Base-by-base conservation (phyloP, 257 asterid genomes). In the Lithospermum erythrorhizon region DNA sequence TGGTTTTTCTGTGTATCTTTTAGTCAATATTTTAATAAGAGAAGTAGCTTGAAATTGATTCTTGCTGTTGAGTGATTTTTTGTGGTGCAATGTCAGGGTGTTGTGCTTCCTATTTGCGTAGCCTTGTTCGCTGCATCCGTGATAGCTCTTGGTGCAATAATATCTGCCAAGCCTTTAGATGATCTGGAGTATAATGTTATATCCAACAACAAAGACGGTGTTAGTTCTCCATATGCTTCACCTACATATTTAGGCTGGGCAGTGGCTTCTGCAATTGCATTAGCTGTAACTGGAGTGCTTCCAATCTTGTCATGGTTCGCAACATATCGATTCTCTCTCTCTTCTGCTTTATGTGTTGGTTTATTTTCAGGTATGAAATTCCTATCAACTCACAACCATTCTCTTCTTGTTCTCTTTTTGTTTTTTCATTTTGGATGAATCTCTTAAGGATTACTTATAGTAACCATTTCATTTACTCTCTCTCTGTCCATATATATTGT, bases 291-390 rank as follows among this genome's bases (percentile, higher is more conserved):
- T 53, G 99, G 99, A 52, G 79, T 85, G 73, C 86, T 93, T 77
- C 97, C 99, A 3, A 83, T 93, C 59, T 85, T 83, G 61, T 93
- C 99, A 41, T 93, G 99, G 99, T 93, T 93, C 71, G 89, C 97
- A 57, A 93, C 97, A 3, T 93, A 93, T 53, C 90, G 94, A 22
- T 93, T 93, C 71, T 84, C 97, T 62, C 78, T 85, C 64, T 89
- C 99, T 15, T 87, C 99, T 76, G 97, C 95, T 69, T 72, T 77
- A 53, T 93, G 90, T 71, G 69, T 86, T 70, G 99, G 96, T 60
- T 65, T 79, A 74, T 93, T 93, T 77, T 83, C 94, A 77, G 95
- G 99, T 93, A 61, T 1, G 13, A 75, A 63, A 54, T 58, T 57
- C 73, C 53, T 29, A 2, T 59, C 25, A 59, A 62, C 41, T 67